phyloP scores from a whole-genome alignment of 192 early-diverging fungal genomes.

The Phycomyces blakesleeanus region DNA sequence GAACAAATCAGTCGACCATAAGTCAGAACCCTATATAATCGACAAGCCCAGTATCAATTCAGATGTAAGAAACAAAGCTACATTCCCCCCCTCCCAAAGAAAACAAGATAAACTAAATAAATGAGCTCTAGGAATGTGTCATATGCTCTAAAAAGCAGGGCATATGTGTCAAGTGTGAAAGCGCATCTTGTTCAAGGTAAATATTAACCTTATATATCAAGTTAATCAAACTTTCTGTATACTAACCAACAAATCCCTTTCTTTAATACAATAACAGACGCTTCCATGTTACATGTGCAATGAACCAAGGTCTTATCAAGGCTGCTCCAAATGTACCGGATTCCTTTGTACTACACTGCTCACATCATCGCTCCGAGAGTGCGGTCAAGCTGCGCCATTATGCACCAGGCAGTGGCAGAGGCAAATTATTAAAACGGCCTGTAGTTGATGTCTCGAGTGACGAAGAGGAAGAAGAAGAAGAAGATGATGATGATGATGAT shows the following conservation, averaged over 20 bases:
- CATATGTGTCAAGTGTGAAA: constrained; percentile 12
- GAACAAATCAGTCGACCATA: background rate
- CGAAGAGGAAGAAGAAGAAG: background rate
- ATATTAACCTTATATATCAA: too few species aligned
- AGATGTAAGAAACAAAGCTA: constrained; percentile 1
- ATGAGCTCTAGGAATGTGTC: constrained; percentile 10
- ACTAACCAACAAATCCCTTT: too few species aligned
- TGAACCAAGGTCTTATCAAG: constrained; percentile 15
- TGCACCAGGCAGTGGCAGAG: background rate
- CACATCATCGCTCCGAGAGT: constrained; percentile 10
- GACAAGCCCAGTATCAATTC: background rate
- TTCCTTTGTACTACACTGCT: constrained; percentile 12
- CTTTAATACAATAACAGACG: constrained; percentile 7
- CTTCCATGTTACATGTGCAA: constrained; percentile 35
- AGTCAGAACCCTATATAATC: background rate
- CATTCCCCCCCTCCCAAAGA: background rate
- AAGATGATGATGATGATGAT: background rate
- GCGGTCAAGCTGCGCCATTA: background rate
- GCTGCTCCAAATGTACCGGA: constrained; percentile 13
- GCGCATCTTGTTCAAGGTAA: constrained; percentile 3
- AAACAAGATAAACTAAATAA: background rate
- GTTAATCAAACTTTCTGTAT: too few species aligned
- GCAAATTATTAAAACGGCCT: background rate
- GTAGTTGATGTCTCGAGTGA: background rate
- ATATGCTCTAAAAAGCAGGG: constrained; percentile 24